Evolutionary conservation across 768 basidiomycete genomes (phyloP).

Genomic region (Lepiota brunneoincarnata): DNA sequence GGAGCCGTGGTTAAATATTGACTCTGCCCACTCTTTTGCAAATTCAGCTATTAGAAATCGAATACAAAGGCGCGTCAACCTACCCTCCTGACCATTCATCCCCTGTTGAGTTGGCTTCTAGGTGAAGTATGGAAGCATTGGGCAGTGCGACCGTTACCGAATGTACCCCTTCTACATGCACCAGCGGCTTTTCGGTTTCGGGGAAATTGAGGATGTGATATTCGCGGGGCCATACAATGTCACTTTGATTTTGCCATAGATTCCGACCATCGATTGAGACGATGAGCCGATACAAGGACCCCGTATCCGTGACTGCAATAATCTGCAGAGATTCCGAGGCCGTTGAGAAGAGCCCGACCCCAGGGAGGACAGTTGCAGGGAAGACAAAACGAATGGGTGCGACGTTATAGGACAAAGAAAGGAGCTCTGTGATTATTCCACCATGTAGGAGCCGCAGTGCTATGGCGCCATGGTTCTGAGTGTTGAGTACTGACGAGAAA

Average conservation of each 20-base stretch:
- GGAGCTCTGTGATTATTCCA: slow-evolving; percentile 70
- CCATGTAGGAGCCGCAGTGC: slow-evolving; percentile 74
- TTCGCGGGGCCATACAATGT: slow-evolving; percentile 62
- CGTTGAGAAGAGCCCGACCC: slow-evolving; percentile 63
- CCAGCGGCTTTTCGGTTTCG: slow-evolving; percentile 40
- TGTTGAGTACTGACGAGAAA: slow-evolving; percentile 55
- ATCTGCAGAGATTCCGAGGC: slow-evolving; percentile 59
- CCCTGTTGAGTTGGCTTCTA: slow-evolving; percentile 62
- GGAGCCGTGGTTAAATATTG: slow-evolving; percentile 58
- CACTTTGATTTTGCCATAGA: slow-evolving; percentile 56
- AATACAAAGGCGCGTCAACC: slow-evolving; percentile 21
- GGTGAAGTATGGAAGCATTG: slow-evolving; percentile 63
- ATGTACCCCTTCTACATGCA: slow-evolving; percentile 67
- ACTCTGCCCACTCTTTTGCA: slow-evolving; percentile 72
- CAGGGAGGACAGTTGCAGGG: slow-evolving; percentile 62
- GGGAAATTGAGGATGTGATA: slow-evolving; percentile 57
- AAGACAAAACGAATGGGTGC: slow-evolving; percentile 77
- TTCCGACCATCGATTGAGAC: slow-evolving; percentile 55
- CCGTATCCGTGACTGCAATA: slow-evolving; percentile 62
- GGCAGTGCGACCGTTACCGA: slow-evolving; percentile 60
- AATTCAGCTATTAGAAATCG: slow-evolving; percentile 11
- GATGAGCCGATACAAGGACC: slow-evolving; percentile 71
- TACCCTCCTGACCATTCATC: slow-evolving; percentile 59
- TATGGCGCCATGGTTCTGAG: slow-evolving; percentile 58
- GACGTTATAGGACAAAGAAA: slow-evolving; percentile 65